Conservation (phyloP, 805 yeast genomes). For the Yamadazyma takamatsuzukensis region DNA sequence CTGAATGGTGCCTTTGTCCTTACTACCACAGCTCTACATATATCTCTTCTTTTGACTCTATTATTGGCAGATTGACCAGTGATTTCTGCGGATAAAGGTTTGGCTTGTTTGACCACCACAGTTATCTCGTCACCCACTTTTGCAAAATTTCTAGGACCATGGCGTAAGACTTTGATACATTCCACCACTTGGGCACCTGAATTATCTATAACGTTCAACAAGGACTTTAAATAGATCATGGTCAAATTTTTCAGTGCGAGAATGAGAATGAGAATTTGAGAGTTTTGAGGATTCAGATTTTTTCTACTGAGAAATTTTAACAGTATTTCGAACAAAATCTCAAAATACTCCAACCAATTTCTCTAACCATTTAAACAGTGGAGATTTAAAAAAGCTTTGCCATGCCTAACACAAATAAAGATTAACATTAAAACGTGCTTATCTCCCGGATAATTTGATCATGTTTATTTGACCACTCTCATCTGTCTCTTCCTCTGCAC, state of each 20-base stretch:
- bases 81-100: conserved; percentile 65
- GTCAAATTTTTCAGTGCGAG: conserved; percentile 1
- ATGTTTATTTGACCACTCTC: too few species aligned
- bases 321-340: too few species aligned
- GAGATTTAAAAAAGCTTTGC: too few species aligned
- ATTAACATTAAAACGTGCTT: too few species aligned
- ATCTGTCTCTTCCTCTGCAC: too few species aligned
- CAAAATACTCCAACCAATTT: too few species aligned
- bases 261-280: too few species aligned
- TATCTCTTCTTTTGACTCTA: conserved; percentile 91
- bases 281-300: too few species aligned
- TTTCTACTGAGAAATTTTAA: too few species aligned
- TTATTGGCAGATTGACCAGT: conserved; percentile 73
- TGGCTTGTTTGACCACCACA: conserved; percentile 89
- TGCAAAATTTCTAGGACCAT: conserved; percentile 80
- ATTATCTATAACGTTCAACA: conserved; percentile 89
- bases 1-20: conserved; percentile 78
- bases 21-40: conserved; percentile 91
- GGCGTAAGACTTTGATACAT: conserved; percentile 91
- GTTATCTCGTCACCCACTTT: conserved; percentile 89
- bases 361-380: too few species aligned
- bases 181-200: conserved; percentile 94
- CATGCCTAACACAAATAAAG: too few species aligned
- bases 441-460: too few species aligned
- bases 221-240: conserved; percentile 87